phyloP scores from a whole-genome alignment of 2,329 filamentous ascomycete species.

The Aspergillus cejpii region DNA sequence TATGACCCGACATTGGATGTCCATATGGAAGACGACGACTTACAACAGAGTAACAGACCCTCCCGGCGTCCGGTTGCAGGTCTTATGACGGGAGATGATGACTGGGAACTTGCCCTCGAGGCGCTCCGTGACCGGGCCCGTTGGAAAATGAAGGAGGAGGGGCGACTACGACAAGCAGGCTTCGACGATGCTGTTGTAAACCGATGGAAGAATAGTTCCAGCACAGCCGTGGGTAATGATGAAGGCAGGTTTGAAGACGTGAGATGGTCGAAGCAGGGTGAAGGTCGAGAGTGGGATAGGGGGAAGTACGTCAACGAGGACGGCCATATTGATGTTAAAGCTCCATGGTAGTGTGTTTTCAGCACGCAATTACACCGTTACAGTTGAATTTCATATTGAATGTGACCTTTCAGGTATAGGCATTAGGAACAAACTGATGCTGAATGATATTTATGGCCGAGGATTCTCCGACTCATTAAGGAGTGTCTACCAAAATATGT shows the following conservation, averaged over 20 bases:
- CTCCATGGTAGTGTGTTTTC: constrained; percentile 40
- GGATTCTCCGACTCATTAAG: no score
- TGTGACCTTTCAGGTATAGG: no score
- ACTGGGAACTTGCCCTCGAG: constrained; percentile 77
- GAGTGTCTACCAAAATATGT: no score
- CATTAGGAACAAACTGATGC: no score
- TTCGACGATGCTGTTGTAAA: constrained; percentile 69
- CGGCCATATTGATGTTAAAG: constrained; percentile 47
- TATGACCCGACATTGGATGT: constrained; percentile 51
- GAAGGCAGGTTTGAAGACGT: constrained; percentile 63
- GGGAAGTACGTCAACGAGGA: constrained; percentile 55
- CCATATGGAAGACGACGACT: constrained; percentile 44
- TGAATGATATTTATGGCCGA: no score
- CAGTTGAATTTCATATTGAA: no score
- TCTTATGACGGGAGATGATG: constrained; percentile 49
- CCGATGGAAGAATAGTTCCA: constrained; percentile 60
- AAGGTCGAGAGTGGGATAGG: constrained; percentile 61
- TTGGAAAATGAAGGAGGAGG: constrained; percentile 68
- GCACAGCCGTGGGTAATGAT: constrained; percentile 40
- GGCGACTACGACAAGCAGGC: constrained; percentile 67
- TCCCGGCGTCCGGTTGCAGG: constrained; percentile 36
- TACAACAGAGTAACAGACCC: constrained; percentile 52
- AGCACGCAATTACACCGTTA: no score
- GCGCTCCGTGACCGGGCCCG: constrained; percentile 70
- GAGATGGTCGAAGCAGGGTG: constrained; percentile 64